Base-by-base conservation (phyloP, 352 stramenopile genomes). In the Globisporangium mamillatum region DNA sequence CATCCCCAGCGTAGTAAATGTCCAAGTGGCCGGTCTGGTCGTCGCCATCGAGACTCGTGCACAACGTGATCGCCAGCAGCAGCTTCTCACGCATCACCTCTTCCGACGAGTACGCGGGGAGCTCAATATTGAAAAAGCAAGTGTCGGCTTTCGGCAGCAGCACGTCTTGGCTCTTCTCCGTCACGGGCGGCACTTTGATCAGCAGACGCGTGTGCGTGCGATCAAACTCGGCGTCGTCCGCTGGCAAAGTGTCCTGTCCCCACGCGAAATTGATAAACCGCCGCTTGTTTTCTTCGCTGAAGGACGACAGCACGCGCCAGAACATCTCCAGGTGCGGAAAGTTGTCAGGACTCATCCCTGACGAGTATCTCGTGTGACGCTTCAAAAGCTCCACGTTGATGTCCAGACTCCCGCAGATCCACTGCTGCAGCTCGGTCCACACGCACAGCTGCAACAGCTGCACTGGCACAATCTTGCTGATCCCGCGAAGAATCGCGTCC, bases 201-300 rank as follows among this genome's bases (percentile, higher is more conserved):
- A 93, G 71, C 48, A 94, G 55, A 3, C 87, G 76, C 16, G 86
- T 92, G 57, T 91, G 83, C 6, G 83, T 92, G 1, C 84, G 81
- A 72, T 92, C 82, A 50, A 93, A 95, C 69, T 93, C 87, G 4
- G 82, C 87, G 62, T 95, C 87, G 59, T 90, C 85, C 0, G 80
- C 82, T 1, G 87, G 87, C 20, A 95, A 62, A 0, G 85, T 91
- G 60, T 93, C 84, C 72, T 95, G 87, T 5, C 87, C 87, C 87
- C 87, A 95, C 1, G 87, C 87, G 64, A 95, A 95, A 59, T 92
- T 92, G 66, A 95, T 90, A 63, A 95, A 95, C 0, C 81, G 80
- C 5, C 83, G 82, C 69, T 91, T 93, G 71, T 95, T 90, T 34
- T 89, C 82, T 60, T 90, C 81, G 25, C 70, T 91, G 27, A 93